Base-by-base conservation (phyloP, 2,329 filamentous ascomycete genomes). In the Ceratocystis ficicola region DNA sequence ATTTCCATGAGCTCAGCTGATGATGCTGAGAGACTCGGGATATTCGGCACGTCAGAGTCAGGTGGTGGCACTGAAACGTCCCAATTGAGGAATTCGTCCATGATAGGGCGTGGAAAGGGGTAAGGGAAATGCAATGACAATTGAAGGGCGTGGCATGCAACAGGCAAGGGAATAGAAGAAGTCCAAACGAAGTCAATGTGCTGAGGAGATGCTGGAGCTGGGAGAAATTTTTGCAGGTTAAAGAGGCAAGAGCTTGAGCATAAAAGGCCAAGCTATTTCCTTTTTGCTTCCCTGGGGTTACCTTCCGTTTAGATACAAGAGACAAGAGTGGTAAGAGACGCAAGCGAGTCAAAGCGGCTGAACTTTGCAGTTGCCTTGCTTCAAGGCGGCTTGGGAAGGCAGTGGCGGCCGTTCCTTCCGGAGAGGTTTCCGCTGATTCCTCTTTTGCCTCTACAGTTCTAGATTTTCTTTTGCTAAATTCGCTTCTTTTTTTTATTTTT, bases 61-160 rank as follows among this genome's bases (percentile, higher is more conserved):
- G 17, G 46, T 6, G 59, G 64, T 10, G 46, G 28, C 22, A 32
- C 57, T 25, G 65, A 44, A 20, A 10, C 30, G 17, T 84, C 81
- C 82, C 83, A 86, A 72, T 85, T 78, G 73, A 88, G 81, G 72
- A 87, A 84, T 68, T 86, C 81, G 65, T 86, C 83, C 77, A 81
- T 76, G 22, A 32, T 63, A 36, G 55, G 28, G 55, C 28, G 55
- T 32, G 5, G n/a, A 15, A 36, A 7, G 55, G 20, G 12, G 15
- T 15, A 28, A 28, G 48, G 5, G 5, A 28, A 52, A 25, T 36
- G 15, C 15, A n/a, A 41, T 8, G 61, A 63, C 41, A 36, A 15
- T n/a, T 20, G 15, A 63, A 63, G 61, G 25, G 61, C 22, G 28
- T 50, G 44, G 6, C 25, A 59, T 59, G 55, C 32, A 46, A n/a